Evolutionary conservation across 495 filamentous ascomycete genomes (phyloP), one percentile per base, ranked within the genome.

Genomic region (Penicillium paxilli): DNA sequence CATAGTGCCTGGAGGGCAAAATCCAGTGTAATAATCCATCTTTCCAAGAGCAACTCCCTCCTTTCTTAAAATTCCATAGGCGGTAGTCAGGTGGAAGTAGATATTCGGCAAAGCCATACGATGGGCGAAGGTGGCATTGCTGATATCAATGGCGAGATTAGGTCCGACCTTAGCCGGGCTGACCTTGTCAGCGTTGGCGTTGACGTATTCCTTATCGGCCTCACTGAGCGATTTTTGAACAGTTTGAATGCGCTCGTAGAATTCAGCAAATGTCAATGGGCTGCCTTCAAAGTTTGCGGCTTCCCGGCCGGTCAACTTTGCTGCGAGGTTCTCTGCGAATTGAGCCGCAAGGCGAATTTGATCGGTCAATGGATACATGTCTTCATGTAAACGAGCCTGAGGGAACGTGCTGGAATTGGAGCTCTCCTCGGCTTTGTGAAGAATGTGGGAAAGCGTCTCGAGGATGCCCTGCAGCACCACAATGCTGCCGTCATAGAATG

Each of bases 11-110:
- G 40, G 40, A 3, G 80, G 57, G 66, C 78, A 67, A 71, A 74
- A 50, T 64, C 72, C 32, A 59, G 58, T 42, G 59, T 74, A 47
- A 60, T 71, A 58, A 53, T 71, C 17, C 40, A 38, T 4, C 50
- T 87, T 87, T 1, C 79, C 80, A 10, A 88, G 11, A 7, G 71
- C 62, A 17, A 84, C 80, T 7, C 84, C 84, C 63, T 82, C 75
- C 56, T 65, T 73, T 35, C 84, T 64, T 38, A 87, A 55, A 54
- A 88, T 80, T 5, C 60, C 71, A 69, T 87, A 87, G 17, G 82
- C 70, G 7, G 75, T 84, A 2, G 59, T 66, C 24, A 81, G 25
- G 66, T 87, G 85, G 63, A 88, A 87, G 55, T 74, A 82, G 40
- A 85, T 71, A 62, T 87, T 83, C 40, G 84, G 81, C 24, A 79